Conservation (phyloP, 192 early-diverging fungal species). For the Diversispora epigaea region DNA sequence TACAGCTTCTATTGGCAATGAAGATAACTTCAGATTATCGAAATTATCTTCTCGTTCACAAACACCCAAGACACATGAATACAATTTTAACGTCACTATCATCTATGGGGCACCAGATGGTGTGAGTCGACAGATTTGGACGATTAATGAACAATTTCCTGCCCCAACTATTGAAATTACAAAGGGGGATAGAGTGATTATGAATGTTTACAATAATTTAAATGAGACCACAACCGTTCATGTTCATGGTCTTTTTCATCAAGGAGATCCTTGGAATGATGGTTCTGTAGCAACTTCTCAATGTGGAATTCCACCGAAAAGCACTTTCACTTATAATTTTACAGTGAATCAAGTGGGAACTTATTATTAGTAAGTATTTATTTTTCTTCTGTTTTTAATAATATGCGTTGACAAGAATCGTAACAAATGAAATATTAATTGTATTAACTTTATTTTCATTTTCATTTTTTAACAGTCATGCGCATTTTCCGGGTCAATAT, state of each 20-base stretch:
- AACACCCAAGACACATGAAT: not conserved
- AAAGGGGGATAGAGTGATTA: not conserved
- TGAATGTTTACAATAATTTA: not conserved
- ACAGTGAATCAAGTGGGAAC: conserved; percentile 69
- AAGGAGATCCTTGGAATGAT: conserved; percentile 1
- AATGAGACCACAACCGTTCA: conserved; percentile 35
- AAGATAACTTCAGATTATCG: too few relatives aligned
- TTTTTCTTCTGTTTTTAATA: not conserved
- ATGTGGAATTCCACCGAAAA: conserved; percentile 58
- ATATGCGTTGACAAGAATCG: not conserved
- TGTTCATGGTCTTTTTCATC: conserved; percentile 67
- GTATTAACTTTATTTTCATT: not conserved
- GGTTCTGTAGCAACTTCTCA: not conserved
- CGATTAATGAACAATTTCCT: not conserved
- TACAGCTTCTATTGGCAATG: too few relatives aligned
- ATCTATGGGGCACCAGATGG: not conserved
- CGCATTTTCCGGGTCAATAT: conserved; percentile 72
- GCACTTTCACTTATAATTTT: conserved; percentile 70
- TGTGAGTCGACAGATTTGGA: not conserved
- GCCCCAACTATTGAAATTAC: not conserved
- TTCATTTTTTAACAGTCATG: conserved; percentile 63
- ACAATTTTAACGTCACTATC: not conserved
- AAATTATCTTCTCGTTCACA: too few relatives aligned
- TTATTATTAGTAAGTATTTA: conserved; percentile 58
- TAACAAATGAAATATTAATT: not conserved